A percentile compares a stretch with the other conserved stretches of the same genome.
Evolutionary conservation across 2,329 filamentous ascomycete genomes (phyloP).

Genomic region (Chaetomium olivaceum): DNA sequence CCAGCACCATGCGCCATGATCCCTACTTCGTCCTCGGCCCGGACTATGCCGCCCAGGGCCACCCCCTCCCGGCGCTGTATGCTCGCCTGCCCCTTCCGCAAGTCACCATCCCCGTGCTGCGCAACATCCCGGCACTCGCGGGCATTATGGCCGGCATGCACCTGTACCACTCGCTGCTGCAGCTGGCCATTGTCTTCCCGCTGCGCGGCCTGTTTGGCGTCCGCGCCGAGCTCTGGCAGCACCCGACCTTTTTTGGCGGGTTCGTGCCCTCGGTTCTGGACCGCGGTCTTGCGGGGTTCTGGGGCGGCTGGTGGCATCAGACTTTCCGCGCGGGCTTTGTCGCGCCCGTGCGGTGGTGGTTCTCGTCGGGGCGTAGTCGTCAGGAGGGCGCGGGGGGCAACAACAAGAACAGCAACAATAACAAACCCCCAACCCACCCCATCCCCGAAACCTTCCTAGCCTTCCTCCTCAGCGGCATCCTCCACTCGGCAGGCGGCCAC

Average conservation of each 20-base stretch:
- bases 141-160: slow-evolving; percentile 62
- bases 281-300: slow-evolving; percentile 75
- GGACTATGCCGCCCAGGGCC: slow-evolving; percentile 39
- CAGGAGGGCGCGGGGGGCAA: no score
- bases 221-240: slow-evolving; percentile 52
- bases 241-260: slow-evolving; percentile 58
- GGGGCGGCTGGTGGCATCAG: slow-evolving; percentile 91
- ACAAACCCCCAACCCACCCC: background rate
- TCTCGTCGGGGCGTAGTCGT: slow-evolving; percentile 38
- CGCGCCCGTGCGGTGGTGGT: slow-evolving; percentile 52
- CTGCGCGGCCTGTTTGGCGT: slow-evolving; percentile 48
- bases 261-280: slow-evolving; percentile 56
- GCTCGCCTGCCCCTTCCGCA: slow-evolving; percentile 45
- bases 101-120: slow-evolving; percentile 56
- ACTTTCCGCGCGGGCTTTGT: slow-evolving; percentile 75
- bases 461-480: slow-evolving; percentile 64
- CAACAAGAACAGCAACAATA: background rate
- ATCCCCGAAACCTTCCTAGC: slow-evolving; percentile 44
- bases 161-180: slow-evolving; percentile 55
- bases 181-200: slow-evolving; percentile 26
- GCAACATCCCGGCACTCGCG: slow-evolving; percentile 56
- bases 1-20: slow-evolving; percentile 70
- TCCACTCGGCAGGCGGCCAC: slow-evolving; percentile 72
- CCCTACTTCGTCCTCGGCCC: slow-evolving; percentile 70
- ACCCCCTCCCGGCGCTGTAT: slow-evolving; percentile 48